phyloP scores from a whole-genome alignment of 768 basidiomycete species.

The Kwoniella europaea region DNA sequence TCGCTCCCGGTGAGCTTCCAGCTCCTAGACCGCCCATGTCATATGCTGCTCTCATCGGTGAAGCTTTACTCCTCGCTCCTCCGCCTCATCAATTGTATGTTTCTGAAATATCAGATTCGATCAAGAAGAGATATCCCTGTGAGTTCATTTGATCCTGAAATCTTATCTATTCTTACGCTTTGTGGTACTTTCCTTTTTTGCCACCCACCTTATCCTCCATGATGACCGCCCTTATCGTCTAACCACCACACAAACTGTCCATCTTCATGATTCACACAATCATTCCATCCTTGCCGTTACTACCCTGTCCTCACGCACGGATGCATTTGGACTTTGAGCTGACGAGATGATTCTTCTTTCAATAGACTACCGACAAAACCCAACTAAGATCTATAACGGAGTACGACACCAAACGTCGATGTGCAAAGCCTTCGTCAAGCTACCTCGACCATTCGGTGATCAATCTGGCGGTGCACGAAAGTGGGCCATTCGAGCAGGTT shows the following conservation, averaged over 20 bases:
- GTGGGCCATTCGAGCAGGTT: conserved; percentile 57
- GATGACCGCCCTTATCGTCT: not conserved
- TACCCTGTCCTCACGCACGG: not conserved
- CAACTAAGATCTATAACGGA: conserved; percentile 57
- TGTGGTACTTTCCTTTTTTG: not conserved
- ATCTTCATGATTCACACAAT: not conserved
- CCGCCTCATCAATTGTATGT: conserved; percentile 54
- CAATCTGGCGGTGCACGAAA: conserved; percentile 54
- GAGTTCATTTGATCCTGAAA: conserved; percentile 25
- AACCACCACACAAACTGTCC: not conserved
- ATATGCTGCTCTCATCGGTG: conserved; percentile 56
- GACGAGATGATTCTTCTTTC: conserved; percentile 19
- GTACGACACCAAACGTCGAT: conserved; percentile 56
- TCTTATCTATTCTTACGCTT: not conserved
- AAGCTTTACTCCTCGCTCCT: conserved; percentile 49
- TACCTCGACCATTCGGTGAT: conserved; percentile 55
- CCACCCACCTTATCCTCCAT: not conserved
- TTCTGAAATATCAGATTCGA: conserved; percentile 52
- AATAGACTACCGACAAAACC: conserved; percentile 55
- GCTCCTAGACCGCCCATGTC: conserved; percentile 51
- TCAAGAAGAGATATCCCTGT: conserved; percentile 54
- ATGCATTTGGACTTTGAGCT: not conserved
- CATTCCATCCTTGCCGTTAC: not conserved
- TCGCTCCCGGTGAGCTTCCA: conserved; percentile 51
- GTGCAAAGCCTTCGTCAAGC: conserved; percentile 56